Percentiles rank a stretch among this genome's conserved stretches.
Conservation (phyloP, 495 filamentous ascomycete genomes). For the Tuber borchii region DNA sequence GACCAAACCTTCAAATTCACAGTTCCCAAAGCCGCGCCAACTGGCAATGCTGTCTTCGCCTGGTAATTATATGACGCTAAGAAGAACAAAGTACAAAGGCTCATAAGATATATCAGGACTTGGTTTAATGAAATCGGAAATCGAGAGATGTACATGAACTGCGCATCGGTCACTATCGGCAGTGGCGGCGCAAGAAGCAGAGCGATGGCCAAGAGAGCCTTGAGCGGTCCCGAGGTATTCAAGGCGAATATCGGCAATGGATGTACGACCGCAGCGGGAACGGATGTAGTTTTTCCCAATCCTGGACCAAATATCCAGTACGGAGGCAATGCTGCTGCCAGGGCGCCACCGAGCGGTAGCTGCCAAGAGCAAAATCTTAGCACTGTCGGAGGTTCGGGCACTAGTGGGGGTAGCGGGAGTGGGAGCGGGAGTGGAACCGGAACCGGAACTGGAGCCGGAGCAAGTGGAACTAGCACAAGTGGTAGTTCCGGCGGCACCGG, state of each 20-base stretch:
- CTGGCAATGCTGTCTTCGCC: slow-evolving; percentile 46
- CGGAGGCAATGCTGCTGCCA: slow-evolving; percentile 18
- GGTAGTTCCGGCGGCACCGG: slow-evolving; percentile 10
- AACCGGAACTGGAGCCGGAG: neutral
- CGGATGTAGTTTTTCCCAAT: slow-evolving; percentile 54
- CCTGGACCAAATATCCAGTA: slow-evolving; percentile 54
- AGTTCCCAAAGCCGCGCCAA: slow-evolving; percentile 48
- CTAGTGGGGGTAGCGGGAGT: slow-evolving; percentile 5
- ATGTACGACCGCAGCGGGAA: slow-evolving; percentile 48
- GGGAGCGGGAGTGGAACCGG: neutral
- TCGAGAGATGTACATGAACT: slow-evolving; percentile 70
- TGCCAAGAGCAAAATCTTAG: slow-evolving; percentile 19
- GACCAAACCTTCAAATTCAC: slow-evolving; percentile 48
- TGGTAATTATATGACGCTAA: slow-evolving; percentile 47
- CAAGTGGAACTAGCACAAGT: slow-evolving; percentile 1
- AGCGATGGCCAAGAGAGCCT: slow-evolving; percentile 35
- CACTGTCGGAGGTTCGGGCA: neutral
- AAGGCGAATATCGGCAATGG: slow-evolving; percentile 57
- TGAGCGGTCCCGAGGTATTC: slow-evolving; percentile 56
- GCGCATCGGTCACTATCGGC: slow-evolving; percentile 55
- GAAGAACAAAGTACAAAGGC: neutral
- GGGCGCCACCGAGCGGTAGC: slow-evolving; percentile 31
- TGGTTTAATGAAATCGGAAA: slow-evolving; percentile 70
- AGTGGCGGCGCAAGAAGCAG: slow-evolving; percentile 41
- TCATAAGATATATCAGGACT: slow-evolving; percentile 47